Percentiles rank a stretch among this genome's conserved stretches.
phyloP scores from a whole-genome alignment of 768 basidiomycete species.

The Phylloporus sp. region DNA sequence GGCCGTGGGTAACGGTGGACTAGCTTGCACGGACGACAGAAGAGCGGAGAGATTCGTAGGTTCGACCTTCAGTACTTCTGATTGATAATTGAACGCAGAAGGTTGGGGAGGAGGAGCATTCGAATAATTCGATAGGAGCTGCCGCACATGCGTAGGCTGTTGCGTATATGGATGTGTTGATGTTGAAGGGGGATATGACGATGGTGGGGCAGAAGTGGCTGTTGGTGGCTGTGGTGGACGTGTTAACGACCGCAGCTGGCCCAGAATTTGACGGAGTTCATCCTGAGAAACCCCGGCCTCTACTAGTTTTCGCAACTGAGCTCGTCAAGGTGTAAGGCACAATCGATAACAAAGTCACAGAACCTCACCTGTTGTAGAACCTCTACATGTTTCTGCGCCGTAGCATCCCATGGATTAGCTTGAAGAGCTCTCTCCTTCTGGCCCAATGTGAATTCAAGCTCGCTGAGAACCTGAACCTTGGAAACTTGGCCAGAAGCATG shows the following conservation, averaged over 20 bases:
- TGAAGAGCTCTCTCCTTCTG: slow-evolving; percentile 76
- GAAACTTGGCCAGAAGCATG: slow-evolving; percentile 51
- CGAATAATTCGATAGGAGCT: slow-evolving; percentile 30
- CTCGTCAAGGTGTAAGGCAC: slow-evolving; percentile 6
- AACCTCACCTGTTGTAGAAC: slow-evolving; percentile 75
- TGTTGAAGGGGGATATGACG: slow-evolving; percentile 21
- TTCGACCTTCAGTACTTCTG: slow-evolving; percentile 28
- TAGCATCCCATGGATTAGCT: slow-evolving; percentile 66
- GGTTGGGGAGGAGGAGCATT: slow-evolving; percentile 32
- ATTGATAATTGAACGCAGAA: slow-evolving; percentile 24
- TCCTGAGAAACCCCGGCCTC: slow-evolving; percentile 78
- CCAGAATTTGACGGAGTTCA: slow-evolving; percentile 72
- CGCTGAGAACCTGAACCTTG: slow-evolving; percentile 75
- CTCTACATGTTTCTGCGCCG: slow-evolving; percentile 66
- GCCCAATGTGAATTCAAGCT: slow-evolving; percentile 76
- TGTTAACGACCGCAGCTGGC: slow-evolving; percentile 62
- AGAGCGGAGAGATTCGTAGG: slow-evolving; percentile 29
- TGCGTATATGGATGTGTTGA: slow-evolving; percentile 30
- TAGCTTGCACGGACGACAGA: slow-evolving; percentile 23
- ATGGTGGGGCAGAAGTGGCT: slow-evolving; percentile 27
- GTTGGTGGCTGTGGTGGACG: slow-evolving; percentile 38
- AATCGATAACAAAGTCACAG: neutral
- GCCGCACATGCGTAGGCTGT: slow-evolving; percentile 26
- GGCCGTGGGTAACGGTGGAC: slow-evolving; percentile 21
- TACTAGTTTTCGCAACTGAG: slow-evolving; percentile 65